Percentiles rank a stretch among this genome's conserved stretches.
These are phyloP conservation scores for Trichoderma asperelloides DNA, from an alignment of 495 filamentous ascomycete genomes.

Conservation along the genomic window DNA sequence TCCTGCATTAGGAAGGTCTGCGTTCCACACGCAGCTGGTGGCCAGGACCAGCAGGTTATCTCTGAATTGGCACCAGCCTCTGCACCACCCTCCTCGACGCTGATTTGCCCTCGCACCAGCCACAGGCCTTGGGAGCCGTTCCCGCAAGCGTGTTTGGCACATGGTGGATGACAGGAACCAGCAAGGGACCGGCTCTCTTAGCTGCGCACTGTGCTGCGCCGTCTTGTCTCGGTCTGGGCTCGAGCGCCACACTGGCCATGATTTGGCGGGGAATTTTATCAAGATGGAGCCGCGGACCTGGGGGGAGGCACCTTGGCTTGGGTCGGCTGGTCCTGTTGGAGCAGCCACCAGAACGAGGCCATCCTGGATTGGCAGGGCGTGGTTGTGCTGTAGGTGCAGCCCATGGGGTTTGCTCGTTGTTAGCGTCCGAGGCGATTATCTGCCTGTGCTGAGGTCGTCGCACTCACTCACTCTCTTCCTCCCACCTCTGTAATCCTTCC, in stretches of 20 bases:
- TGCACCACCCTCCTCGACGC: background rate
- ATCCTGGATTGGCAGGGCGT: background rate
- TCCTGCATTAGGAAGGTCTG: background rate
- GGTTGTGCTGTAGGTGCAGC: background rate
- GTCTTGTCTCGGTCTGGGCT: slow-evolving; percentile 1
- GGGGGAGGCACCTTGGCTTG: background rate
- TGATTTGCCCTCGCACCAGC: no score
- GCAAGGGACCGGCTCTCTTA: background rate
- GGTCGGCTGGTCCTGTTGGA: background rate
- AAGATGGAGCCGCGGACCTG: background rate
- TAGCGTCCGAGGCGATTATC: background rate
- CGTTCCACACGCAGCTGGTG: background rate
- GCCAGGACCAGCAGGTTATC: background rate
- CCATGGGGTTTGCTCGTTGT: background rate
- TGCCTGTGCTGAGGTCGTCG: background rate
- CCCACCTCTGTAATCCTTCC: slow-evolving; percentile 2
- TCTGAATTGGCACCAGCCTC: background rate
- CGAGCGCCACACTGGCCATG: slow-evolving; percentile 2
- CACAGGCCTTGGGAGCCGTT: background rate
- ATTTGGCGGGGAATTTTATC: slow-evolving; percentile 3
- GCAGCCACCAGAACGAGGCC: background rate
- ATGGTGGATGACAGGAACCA: slow-evolving; percentile 5
- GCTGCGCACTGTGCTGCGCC: slow-evolving; percentile 2
- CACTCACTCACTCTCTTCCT: background rate
- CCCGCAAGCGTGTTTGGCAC: background rate